Base-by-base conservation (phyloP, 2,329 filamentous ascomycete species). In the Ceratocystis alfenasii region DNA sequence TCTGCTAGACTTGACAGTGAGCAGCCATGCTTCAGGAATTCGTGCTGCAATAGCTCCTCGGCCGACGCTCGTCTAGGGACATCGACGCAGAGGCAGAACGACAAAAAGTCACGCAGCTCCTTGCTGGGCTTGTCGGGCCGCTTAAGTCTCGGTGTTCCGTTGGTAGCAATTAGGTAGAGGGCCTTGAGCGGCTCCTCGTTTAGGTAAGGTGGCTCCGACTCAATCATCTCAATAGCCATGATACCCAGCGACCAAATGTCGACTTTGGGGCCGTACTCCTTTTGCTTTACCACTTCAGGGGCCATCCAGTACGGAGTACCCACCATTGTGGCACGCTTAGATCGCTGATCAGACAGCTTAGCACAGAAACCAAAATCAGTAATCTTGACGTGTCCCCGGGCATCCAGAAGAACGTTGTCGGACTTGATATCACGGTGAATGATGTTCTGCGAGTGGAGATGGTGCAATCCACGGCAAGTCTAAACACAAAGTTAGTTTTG, bases 281-380 rank as follows among this genome's bases (percentile, higher is more conserved):
- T 97, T 76, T 97, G 94, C 79, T 97, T 97, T 74, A 99, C 94
- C 57, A 99, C 94, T 76, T 99, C 94, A 46, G 94, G 94, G 7
- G 94, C 94, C 94, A 99, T 99, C 94, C 94, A 99, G 81, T 97
- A 99, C 17, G 94, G 94, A 44, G 94, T 99, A 70, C 94, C 94
- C 65, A 99, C 94, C 94, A 99, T 97, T 67, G 94, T 99, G 55
- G 93, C 92, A 75, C 94, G 92, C 82, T 99, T 97, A 71, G 85
- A 94, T 78, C 95, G 95, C 70, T 91, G 87, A 74, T 97, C 94
- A 45, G 93, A 97, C 69, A 99, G 88, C 79, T 97, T 97, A 75
- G 94, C 94, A 75, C 92, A 97, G 83, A 99, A 97, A 70, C 94
- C 94, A 74, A 99, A 99, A 84, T 99, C 94, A 71, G 94, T 96